Percentiles rank a stretch among this genome's conserved stretches.
Conservation (phyloP, 257 asterid genomes). For the Schizonepeta tenuifolia region DNA sequence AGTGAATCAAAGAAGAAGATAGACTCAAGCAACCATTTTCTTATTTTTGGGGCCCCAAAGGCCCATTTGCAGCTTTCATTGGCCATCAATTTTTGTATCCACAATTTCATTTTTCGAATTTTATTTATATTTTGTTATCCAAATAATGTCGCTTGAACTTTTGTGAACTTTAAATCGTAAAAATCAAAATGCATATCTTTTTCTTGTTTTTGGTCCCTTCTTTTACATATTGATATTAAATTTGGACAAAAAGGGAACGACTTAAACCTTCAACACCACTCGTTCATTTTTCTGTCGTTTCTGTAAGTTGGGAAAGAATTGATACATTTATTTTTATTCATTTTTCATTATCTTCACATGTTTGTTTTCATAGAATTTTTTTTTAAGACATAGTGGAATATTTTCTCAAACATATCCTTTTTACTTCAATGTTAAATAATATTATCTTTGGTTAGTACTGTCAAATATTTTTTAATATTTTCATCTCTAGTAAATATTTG, state of each 20-base stretch:
- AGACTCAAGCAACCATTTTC: conserved; percentile 15
- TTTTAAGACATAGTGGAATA: too few species aligned
- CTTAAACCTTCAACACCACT: too few species aligned
- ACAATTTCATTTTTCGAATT: background rate
- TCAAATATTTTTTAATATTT: too few species aligned
- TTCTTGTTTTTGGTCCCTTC: background rate
- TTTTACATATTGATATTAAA: background rate
- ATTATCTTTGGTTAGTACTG: too few species aligned
- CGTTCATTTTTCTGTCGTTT: too few species aligned
- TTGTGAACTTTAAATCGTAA: background rate
- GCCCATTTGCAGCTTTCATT: background rate
- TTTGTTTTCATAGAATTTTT: too few species aligned
- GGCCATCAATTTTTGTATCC: background rate
- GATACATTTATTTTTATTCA: too few species aligned
- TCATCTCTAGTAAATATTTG: too few species aligned
- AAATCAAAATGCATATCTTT: background rate
- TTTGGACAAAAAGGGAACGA: background rate
- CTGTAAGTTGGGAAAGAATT: too few species aligned
- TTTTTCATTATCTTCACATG: too few species aligned
- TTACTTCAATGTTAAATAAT: too few species aligned
- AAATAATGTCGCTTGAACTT: background rate
- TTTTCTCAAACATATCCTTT: too few species aligned
- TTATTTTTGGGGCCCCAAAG: conserved; percentile 15
- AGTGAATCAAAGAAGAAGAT: conserved; percentile 20
- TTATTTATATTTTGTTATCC: background rate